A percentile compares a stretch with the other conserved stretches of the same genome.
phyloP scores from a whole-genome alignment of 2,329 filamentous ascomycete species.

The Fusarium bactridioides region DNA sequence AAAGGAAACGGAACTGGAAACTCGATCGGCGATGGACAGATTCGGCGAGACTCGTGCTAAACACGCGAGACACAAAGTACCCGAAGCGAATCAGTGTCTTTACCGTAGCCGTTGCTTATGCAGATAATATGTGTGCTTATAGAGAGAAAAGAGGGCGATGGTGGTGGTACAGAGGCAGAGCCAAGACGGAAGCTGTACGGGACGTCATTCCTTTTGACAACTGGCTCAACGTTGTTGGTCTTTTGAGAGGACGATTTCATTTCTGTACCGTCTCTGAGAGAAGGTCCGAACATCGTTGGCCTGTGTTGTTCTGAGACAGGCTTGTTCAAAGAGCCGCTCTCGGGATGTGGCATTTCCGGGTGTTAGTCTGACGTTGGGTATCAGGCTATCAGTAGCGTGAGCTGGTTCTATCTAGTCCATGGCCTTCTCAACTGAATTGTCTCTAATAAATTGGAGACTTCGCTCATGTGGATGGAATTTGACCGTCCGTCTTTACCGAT shows the following conservation, averaged over 20 bases:
- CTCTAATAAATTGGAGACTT: background rate
- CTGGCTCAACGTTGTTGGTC: background rate
- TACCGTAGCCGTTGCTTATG: background rate
- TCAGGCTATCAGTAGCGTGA: slow-evolving; percentile 25
- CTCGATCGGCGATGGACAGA: slow-evolving; percentile 9
- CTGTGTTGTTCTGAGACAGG: slow-evolving; percentile 42
- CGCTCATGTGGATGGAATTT: background rate
- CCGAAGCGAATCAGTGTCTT: slow-evolving; percentile 16
- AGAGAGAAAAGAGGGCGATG: background rate
- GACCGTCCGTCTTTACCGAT: background rate
- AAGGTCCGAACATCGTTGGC: slow-evolving; percentile 12
- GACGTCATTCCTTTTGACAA: slow-evolving; percentile 22
- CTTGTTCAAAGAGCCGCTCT: slow-evolving; percentile 35
- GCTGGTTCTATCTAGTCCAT: background rate
- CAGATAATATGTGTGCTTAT: background rate
- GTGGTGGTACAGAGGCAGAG: background rate
- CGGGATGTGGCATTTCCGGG: slow-evolving; percentile 46
- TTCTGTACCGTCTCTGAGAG: slow-evolving; percentile 7
- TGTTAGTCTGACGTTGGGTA: slow-evolving; percentile 28
- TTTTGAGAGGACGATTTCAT: background rate
- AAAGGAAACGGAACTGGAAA: slow-evolving; percentile 10
- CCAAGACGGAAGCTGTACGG: slow-evolving; percentile 12
- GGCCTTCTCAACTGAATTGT: background rate
- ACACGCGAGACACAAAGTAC: slow-evolving; percentile 3
- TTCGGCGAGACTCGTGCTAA: slow-evolving; percentile 20